Conservation (phyloP, 2,329 filamentous ascomycete species). For the Monosporascus sp. region DNA sequence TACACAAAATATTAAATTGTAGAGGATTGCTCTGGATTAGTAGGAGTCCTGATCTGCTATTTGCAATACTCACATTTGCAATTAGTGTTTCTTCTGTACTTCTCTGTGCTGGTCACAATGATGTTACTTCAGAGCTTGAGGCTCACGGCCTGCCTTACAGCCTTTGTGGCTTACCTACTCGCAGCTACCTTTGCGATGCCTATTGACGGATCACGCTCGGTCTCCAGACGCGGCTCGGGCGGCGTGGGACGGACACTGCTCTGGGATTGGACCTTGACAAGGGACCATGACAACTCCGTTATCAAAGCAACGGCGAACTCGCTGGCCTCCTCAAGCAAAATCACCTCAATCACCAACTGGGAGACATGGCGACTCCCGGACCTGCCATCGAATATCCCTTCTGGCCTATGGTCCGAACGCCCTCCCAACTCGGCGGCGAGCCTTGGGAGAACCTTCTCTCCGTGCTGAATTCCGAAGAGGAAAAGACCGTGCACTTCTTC, state of each 20-base stretch:
- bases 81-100: neutral
- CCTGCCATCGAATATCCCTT: constrained; percentile 25
- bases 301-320: constrained; percentile 1
- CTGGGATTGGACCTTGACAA: constrained; percentile 6
- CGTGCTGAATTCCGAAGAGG: constrained; percentile 17
- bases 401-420: constrained; percentile 39
- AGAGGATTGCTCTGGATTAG: too few species aligned
- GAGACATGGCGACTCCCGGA: constrained; percentile 8
- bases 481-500: constrained; percentile 33
- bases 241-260: neutral
- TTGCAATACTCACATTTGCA: neutral
- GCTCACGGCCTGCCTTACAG: neutral
- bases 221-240: neutral
- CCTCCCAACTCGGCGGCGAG: constrained; percentile 27
- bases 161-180: neutral
- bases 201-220: neutral
- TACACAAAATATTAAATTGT: too few species aligned
- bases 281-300: neutral
- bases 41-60: too few species aligned
- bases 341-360: constrained; percentile 7
- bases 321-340: neutral
- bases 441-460: constrained; percentile 27
- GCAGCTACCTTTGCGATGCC: neutral
- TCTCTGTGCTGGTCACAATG: neutral
- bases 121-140: neutral